Base-by-base conservation (phyloP, 2,329 filamentous ascomycete genomes). In the Bisporella sp. region DNA sequence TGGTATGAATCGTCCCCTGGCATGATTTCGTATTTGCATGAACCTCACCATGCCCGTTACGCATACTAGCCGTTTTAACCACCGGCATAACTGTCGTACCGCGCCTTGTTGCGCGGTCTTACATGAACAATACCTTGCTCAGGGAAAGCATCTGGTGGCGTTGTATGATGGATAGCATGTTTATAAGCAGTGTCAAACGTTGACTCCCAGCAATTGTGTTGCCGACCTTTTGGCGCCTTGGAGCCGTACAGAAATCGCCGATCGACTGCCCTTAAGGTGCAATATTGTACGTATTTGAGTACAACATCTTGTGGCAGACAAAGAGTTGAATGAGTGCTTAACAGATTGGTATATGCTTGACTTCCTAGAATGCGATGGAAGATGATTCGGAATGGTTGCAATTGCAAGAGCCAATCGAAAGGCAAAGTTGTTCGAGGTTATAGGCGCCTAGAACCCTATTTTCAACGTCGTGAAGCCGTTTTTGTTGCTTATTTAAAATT, bases 111-210 rank as follows among this genome's bases (percentile, higher is more conserved):
- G 32, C 47, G 48, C 45, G 40, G 47, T 49, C 45, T 57, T 52
- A 33, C 35, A 55, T 57, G 29, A 57, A 53, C 7, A 55, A 53
- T 53, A 43, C 46, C 44, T 55, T 57, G 46, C 52, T 42, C 7
- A 53, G 32, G 48, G 44, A 41, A 55, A 51, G 48, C 9, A 57
- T 55, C 46, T 53, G 28, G 40, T 43, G 9, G 35, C 6, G 46
- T 48, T 48, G 44, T 46, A 46, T 46, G n/a, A 46, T 2, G n/a
- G 44, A 9, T 46, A 46, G 31, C 44, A 46, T 32, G 31, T 31
- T 46, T 31, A 31, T 33, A 9, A 46, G 44, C 28, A 47, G 45
- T 31, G 33, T 31, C 33, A 47, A 47, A 47, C 45, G 33, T 39
- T 28, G 33, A 37, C 45, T 47, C 45, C 31, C 33, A 47, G 45